A percentile compares a stretch with the other conserved stretches of the same genome.
Evolutionary conservation across 2,329 filamentous ascomycete genomes (phyloP).

Genomic region (Mycosphaerella sp.): DNA sequence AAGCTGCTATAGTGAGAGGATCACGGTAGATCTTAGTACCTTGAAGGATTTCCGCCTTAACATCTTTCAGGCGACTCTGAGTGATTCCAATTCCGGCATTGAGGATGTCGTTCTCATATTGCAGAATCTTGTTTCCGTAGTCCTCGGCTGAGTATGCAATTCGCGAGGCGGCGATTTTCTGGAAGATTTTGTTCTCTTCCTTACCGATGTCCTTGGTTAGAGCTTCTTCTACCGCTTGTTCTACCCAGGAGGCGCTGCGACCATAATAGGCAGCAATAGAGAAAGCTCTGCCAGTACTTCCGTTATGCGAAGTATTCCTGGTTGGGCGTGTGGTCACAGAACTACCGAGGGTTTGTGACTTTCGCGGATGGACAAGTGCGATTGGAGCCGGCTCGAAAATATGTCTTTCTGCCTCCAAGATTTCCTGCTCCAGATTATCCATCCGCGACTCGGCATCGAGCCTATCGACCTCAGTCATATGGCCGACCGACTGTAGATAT

Average conservation of each 20-base stretch:
- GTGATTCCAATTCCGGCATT: slow-evolving; percentile 7
- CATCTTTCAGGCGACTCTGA: slow-evolving; percentile 6
- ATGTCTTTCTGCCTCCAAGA: not conserved
- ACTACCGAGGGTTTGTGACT: not conserved
- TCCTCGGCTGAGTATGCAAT: not conserved
- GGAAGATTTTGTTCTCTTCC: not conserved
- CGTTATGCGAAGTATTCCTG: too few species aligned
- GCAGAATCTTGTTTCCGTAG: slow-evolving; percentile 3
- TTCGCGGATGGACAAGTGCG: not conserved
- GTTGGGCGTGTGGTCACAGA: not conserved
- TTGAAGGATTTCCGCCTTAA: slow-evolving; percentile 8
- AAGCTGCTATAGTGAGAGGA: slow-evolving; percentile 9
- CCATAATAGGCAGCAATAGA: too few species aligned
- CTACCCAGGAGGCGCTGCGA: not conserved
- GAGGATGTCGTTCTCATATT: slow-evolving; percentile 9
- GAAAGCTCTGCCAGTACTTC: too few species aligned
- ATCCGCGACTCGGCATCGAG: too few species aligned
- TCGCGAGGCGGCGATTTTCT: slow-evolving; percentile 11
- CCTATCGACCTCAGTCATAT: too few species aligned
- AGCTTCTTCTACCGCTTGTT: not conserved
- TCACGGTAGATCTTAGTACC: slow-evolving; percentile 13
- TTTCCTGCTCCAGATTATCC: too few species aligned
- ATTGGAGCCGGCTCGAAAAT: not conserved
- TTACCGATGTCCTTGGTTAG: not conserved
- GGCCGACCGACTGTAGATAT: too few species aligned